These are phyloP conservation scores for Fraxinus nigra DNA, from an alignment of 305 asterid species.

Conservation along the genomic window DNA sequence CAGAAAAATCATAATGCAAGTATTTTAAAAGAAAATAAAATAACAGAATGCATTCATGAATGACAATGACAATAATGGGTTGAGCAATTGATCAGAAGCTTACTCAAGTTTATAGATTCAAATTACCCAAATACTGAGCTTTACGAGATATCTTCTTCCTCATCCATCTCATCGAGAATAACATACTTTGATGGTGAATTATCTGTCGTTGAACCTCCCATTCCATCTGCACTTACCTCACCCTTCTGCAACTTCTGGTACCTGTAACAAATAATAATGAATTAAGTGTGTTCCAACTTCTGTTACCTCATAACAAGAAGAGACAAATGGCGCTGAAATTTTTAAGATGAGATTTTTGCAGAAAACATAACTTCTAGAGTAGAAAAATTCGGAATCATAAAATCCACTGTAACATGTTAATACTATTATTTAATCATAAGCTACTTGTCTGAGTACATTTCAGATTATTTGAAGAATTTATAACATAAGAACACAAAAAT, in stretches of 20 bases:
- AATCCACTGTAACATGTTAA: not conserved
- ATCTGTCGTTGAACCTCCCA: constrained; percentile 24
- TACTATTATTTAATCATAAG: not conserved
- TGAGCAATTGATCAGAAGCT: constrained; percentile 29
- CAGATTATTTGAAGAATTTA: not conserved
- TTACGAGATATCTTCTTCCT: constrained; percentile 55
- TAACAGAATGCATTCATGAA: not conserved
- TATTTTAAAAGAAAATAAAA: not conserved
- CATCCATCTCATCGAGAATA: constrained; percentile 91
- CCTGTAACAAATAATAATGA: constrained; percentile 35
- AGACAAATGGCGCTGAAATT: not conserved
- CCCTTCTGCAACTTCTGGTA: constrained; percentile 75
- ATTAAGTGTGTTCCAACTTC: constrained; percentile 37
- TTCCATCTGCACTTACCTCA: constrained; percentile 34
- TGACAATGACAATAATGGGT: not conserved
- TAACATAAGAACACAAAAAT: not conserved
- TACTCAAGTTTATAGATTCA: constrained; percentile 38
- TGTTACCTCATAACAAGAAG: constrained; percentile 45
- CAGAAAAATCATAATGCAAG: not conserved
- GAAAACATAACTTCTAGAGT: not conserved
- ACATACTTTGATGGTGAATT: constrained; percentile 65
- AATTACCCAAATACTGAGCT: constrained; percentile 21
- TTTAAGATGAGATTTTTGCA: not conserved
- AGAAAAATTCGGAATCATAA: not conserved
- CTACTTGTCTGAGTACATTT: not conserved